A percentile compares a stretch with the other conserved stretches of the same genome.
These are phyloP conservation scores for Alternaria sp. DNA, from an alignment of 2,329 filamentous ascomycete species.

Conservation along the genomic window DNA sequence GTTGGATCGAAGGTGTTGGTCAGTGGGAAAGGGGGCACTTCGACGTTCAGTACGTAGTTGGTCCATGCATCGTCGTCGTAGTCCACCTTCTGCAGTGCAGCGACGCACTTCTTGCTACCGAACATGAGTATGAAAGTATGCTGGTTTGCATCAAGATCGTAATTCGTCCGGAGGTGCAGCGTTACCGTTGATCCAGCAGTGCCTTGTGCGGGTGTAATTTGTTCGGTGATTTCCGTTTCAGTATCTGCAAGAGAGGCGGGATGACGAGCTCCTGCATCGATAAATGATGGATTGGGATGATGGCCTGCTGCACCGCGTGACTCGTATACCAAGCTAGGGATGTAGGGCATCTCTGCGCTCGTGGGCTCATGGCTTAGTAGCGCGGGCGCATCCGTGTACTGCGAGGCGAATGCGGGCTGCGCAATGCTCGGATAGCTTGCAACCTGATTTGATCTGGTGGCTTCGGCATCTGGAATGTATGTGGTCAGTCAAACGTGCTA, in stretches of 20 bases:
- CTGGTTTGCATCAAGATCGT: slow-evolving; percentile 71
- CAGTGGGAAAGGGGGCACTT: slow-evolving; percentile 70
- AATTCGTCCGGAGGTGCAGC: slow-evolving; percentile 76
- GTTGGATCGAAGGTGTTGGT: slow-evolving; percentile 63
- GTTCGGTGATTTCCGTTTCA: slow-evolving; percentile 64
- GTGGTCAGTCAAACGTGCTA: slow-evolving; percentile 54
- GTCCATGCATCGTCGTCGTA: slow-evolving; percentile 65
- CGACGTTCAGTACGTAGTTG: slow-evolving; percentile 74
- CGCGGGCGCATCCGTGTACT: slow-evolving; percentile 58
- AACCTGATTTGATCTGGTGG: slow-evolving; percentile 66
- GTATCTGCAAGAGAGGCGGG: slow-evolving; percentile 53
- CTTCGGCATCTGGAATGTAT: slow-evolving; percentile 62
- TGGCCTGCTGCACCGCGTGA: slow-evolving; percentile 52
- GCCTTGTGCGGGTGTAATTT: slow-evolving; percentile 73
- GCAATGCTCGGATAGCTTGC: slow-evolving; percentile 57
- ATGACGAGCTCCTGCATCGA: slow-evolving; percentile 66
- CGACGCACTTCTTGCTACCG: slow-evolving; percentile 75
- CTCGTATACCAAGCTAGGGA: slow-evolving; percentile 57
- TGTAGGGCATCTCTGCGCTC: slow-evolving; percentile 53
- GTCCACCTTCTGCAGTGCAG: slow-evolving; percentile 68
- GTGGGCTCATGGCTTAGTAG: slow-evolving; percentile 57
- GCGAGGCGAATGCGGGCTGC: slow-evolving; percentile 57
- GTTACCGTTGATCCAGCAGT: slow-evolving; percentile 72
- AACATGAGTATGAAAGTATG: slow-evolving; percentile 71
- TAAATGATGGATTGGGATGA: slow-evolving; percentile 58